These are phyloP conservation scores for Tuber indicum DNA, from an alignment of 495 filamentous ascomycete species.

Conservation along the genomic window DNA sequence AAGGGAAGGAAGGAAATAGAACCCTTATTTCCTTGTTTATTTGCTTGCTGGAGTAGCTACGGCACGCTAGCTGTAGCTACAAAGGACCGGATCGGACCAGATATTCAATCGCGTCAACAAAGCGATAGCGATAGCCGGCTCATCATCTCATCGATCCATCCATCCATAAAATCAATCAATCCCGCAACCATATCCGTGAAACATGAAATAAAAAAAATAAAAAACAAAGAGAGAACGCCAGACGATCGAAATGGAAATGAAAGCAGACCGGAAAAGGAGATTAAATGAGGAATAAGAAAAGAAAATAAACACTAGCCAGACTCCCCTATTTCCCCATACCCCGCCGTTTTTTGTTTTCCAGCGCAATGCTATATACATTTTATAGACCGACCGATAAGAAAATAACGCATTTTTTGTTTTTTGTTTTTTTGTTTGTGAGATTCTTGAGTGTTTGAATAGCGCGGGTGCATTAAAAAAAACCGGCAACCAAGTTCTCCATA, in stretches of 20 bases:
- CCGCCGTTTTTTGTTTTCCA: neutral
- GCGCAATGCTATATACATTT: constrained; percentile 2
- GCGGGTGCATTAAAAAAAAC: neutral
- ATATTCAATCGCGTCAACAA: too few relatives aligned
- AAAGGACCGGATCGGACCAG: neutral
- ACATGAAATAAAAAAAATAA: neutral
- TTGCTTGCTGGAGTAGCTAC: neutral
- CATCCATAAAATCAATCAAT: neutral
- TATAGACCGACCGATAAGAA: constrained; percentile 3
- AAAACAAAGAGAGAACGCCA: neutral
- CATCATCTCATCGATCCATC: neutral
- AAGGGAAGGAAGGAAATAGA: neutral
- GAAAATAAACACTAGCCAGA: neutral
- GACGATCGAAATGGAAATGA: neutral
- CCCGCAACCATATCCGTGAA: neutral
- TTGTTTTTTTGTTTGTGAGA: neutral
- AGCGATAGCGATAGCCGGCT: neutral
- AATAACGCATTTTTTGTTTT: neutral
- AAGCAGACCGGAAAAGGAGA: neutral
- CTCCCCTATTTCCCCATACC: constrained; percentile 1
- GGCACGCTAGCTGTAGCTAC: neutral
- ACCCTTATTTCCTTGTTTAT: neutral
- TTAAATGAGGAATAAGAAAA: neutral
- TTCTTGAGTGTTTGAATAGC: neutral
- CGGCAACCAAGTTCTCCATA: neutral